These are phyloP conservation scores for Ricinus communis DNA, from an alignment of 345 rosid species.

Conservation along the genomic window DNA sequence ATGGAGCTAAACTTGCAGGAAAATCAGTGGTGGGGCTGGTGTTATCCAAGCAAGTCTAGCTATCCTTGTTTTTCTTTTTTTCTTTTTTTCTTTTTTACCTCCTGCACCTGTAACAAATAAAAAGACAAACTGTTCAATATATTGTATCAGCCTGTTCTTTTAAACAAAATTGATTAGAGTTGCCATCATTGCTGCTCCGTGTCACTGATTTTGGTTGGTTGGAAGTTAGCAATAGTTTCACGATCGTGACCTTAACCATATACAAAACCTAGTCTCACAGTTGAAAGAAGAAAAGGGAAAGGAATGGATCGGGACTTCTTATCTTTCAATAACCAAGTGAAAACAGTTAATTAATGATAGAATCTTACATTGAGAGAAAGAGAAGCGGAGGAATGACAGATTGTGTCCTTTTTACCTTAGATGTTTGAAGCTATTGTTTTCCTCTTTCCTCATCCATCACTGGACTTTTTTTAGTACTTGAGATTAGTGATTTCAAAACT, in stretches of 20 bases:
- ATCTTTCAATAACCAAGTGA: slow-evolving; percentile 7
- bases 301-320: background rate
- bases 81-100: too few species aligned
- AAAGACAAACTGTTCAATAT: too few species aligned
- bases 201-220: background rate
- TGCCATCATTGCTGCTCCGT: slow-evolving; percentile 10
- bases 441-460: background rate
- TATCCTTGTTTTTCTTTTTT: too few species aligned
- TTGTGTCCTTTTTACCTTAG: background rate
- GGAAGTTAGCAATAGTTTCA: slow-evolving; percentile 8
- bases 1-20: slow-evolving; percentile 1
- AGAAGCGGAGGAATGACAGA: slow-evolving; percentile 5
- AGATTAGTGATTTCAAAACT: slow-evolving; percentile 5
- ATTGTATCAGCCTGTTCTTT: too few species aligned
- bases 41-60: background rate
- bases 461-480: slow-evolving; percentile 4
- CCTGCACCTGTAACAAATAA: too few species aligned
- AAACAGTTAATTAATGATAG: slow-evolving; percentile 7
- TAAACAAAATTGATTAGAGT: too few species aligned
- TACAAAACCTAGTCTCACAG: background rate
- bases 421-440: slow-evolving; percentile 17
- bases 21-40: background rate
- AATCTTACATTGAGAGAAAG: slow-evolving; percentile 6
- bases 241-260: background rate
- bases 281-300: background rate